Evolutionary conservation across 2,329 filamentous ascomycete genomes (phyloP).

Genomic region (Ceratocystiopsis sp.): DNA sequence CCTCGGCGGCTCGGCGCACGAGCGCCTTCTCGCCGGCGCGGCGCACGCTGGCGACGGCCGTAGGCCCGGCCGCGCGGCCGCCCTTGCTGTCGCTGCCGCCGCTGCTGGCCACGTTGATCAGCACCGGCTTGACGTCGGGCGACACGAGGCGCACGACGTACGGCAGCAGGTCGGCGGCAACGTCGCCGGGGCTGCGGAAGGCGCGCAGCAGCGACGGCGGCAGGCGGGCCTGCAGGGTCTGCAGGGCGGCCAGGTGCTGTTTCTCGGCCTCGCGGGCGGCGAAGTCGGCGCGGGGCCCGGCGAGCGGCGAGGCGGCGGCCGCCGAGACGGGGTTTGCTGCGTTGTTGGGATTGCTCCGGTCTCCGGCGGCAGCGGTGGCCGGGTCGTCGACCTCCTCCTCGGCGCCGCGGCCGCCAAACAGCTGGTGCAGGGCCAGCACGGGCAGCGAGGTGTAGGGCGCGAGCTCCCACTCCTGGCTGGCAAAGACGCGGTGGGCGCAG

Average conservation of each 20-base stretch:
- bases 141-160: slow-evolving; percentile 71
- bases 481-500: slow-evolving; percentile 60
- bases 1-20: slow-evolving; percentile 60
- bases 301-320: slow-evolving; percentile 47
- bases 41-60: slow-evolving; percentile 54
- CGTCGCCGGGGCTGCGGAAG: slow-evolving; percentile 62
- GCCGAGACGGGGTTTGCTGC: slow-evolving; percentile 16
- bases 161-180: slow-evolving; percentile 70
- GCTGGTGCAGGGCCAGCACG: slow-evolving; percentile 73
- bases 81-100: slow-evolving; percentile 35
- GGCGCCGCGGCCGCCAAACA: slow-evolving; percentile 45
- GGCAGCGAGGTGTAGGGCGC: slow-evolving; percentile 74
- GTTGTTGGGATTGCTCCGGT: too few species aligned
- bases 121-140: slow-evolving; percentile 79
- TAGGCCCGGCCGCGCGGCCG: slow-evolving; percentile 45
- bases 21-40: slow-evolving; percentile 72
- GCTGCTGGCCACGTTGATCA: slow-evolving; percentile 44
- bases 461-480: slow-evolving; percentile 87
- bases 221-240: slow-evolving; percentile 54
- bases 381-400: slow-evolving; percentile 13
- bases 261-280: slow-evolving; percentile 67
- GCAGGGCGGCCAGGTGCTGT: slow-evolving; percentile 57
- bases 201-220: slow-evolving; percentile 54
- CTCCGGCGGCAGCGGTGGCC: too few species aligned
- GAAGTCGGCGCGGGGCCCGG: slow-evolving; percentile 67